These are phyloP conservation scores for Coleophoma crateriformis DNA, from an alignment of 2,329 filamentous ascomycete genomes.

Conservation along the genomic window DNA sequence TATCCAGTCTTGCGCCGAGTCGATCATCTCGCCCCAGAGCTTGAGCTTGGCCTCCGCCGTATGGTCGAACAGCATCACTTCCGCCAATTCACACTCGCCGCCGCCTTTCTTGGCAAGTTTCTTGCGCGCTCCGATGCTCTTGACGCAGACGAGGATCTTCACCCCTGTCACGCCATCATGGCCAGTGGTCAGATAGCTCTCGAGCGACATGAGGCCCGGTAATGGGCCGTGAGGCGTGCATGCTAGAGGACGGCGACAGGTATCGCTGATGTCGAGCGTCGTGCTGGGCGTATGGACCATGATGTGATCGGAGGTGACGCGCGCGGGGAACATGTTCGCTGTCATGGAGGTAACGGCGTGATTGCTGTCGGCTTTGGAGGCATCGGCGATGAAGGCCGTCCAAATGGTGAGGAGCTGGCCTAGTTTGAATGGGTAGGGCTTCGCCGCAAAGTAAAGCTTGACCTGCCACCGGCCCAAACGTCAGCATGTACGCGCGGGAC, in stretches of 20 bases:
- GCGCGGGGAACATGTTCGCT: slow-evolving; percentile 52
- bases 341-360: slow-evolving; percentile 32
- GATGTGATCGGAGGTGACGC: slow-evolving; percentile 46
- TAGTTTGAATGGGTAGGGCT: slow-evolving; percentile 37
- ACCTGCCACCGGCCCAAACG: slow-evolving; percentile 27
- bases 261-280: slow-evolving; percentile 35
- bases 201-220: slow-evolving; percentile 49
- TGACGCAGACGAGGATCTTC: slow-evolving; percentile 51
- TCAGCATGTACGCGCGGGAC: slow-evolving; percentile 3
- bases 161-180: slow-evolving; percentile 41
- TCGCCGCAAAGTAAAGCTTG: slow-evolving; percentile 43
- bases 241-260: slow-evolving; percentile 39
- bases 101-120: slow-evolving; percentile 42
- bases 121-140: slow-evolving; percentile 47
- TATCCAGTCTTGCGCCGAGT: slow-evolving; percentile 36
- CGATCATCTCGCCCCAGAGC: slow-evolving; percentile 45
- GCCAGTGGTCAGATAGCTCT: slow-evolving; percentile 46
- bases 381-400: slow-evolving; percentile 46
- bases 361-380: slow-evolving; percentile 34
- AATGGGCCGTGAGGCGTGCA: slow-evolving; percentile 30
- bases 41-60: slow-evolving; percentile 47
- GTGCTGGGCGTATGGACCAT: slow-evolving; percentile 45
- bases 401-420: slow-evolving; percentile 51
- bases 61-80: slow-evolving; percentile 51
- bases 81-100: slow-evolving; percentile 37